A percentile compares a stretch with the other conserved stretches of the same genome.
These are phyloP conservation scores for Leptoxyphium fumago DNA, from an alignment of 2,329 filamentous ascomycete species.

Conservation along the genomic window DNA sequence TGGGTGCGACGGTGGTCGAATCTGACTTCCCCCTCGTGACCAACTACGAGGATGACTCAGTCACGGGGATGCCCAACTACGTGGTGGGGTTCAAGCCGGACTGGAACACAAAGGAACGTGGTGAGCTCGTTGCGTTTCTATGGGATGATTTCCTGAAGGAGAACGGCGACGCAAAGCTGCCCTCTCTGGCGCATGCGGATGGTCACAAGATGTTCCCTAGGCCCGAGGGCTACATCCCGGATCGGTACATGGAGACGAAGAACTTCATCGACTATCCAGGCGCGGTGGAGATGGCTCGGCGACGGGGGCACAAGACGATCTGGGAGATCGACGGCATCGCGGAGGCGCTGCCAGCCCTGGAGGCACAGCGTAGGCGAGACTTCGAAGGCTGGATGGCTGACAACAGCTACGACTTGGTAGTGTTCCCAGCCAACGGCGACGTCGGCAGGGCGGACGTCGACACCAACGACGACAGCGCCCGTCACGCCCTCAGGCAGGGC, in stretches of 20 bases:
- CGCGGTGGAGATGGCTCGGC: conserved; percentile 15
- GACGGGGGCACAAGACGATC: conserved; percentile 20
- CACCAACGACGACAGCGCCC: conserved; percentile 15
- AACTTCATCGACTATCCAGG: conserved; percentile 27
- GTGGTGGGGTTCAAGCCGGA: conserved; percentile 27
- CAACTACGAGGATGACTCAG: conserved; percentile 29
- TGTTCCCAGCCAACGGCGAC: conserved; percentile 37
- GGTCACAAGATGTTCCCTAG: conserved; percentile 23
- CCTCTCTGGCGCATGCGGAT: conserved; percentile 28
- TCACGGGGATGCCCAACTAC: conserved; percentile 24
- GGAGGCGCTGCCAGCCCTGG: conserved; percentile 30
- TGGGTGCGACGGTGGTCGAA: conserved; percentile 29
- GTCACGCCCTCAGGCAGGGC: conserved; percentile 33
- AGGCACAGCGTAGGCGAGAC: conserved; percentile 34
- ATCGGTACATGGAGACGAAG: conserved; percentile 24
- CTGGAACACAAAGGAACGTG: conserved; percentile 34
- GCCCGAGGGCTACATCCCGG: conserved; percentile 22
- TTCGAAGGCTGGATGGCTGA: conserved; percentile 37
- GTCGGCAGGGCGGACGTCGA: conserved; percentile 36
- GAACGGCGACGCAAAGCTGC: conserved; percentile 27
- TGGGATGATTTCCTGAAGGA: conserved; percentile 37
- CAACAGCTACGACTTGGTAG: conserved; percentile 29
- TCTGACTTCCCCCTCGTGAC: conserved; percentile 33
- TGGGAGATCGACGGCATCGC: conserved; percentile 29
- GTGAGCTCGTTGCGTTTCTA: conserved; percentile 34